Evolutionary conservation across 441 rosid species (phyloP), one percentile per base, ranked within the genome.

Genomic region (Gossypium laxum): DNA sequence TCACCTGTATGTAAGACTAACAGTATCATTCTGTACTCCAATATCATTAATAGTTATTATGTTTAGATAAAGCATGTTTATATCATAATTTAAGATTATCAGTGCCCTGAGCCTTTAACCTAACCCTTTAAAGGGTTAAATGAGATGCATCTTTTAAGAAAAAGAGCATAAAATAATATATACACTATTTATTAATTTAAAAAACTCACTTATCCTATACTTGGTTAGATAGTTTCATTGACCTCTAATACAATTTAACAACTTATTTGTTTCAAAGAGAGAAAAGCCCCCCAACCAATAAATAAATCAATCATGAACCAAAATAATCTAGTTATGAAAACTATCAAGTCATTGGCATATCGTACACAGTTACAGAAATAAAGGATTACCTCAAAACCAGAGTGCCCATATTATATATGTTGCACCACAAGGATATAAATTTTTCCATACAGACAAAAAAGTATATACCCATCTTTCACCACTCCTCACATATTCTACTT

Each of bases 1-100:
- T 85, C 89, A 84, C 98, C 98, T 91, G 84, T 72, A 64, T 15
- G 47, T 67, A 77, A 75, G 72, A 65, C 74, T 67, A 8, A 64
- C 72, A 34, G 24, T 70, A 72, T 81, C 73, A 79, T 73, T 54
- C 63, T 76, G 57, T 14, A 24, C 24, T 69, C 28, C 66, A 64
- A 66, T 55, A 72, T 34, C 72, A 32, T 4, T 2, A n/a, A 52
- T 72, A 41, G 66, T 22, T 21, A 70, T 22, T 17, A 11, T 15
- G 69, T 43, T 41, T 32, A 70, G 21, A 45, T 32, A 52, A 67
- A 59, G 64, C 48, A 63, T 12, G 17, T 38, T 6, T 55, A 43
- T 38, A 4, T 21, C 19, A 65, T 2, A 30, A 5, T 80, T 41
- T 52, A 51, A 47, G 15, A 34, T 55, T 69, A 57, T 70, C 55